phyloP scores from a whole-genome alignment of 257 asterid genomes.

The Buddleja alternifolia region DNA sequence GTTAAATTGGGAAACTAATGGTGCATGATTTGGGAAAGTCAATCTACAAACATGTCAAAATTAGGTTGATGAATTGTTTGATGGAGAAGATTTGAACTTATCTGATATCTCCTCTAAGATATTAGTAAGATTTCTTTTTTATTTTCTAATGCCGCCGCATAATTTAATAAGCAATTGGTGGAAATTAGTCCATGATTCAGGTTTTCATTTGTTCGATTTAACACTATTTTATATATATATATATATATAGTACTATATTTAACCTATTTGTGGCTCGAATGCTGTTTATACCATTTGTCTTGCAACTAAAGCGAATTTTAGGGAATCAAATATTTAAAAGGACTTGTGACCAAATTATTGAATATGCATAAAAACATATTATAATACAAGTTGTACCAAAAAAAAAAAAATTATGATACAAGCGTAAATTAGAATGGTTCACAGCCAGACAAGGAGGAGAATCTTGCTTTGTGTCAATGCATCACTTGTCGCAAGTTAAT shows the following conservation, averaged over 20 bases:
- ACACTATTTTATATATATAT: too few relatives aligned
- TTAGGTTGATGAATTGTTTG: conserved; percentile 16
- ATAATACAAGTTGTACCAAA: neutral
- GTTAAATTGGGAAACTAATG: neutral
- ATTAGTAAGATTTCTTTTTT: conserved; percentile 33
- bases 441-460: conserved; percentile 30
- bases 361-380: conserved; percentile 9
- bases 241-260: neutral
- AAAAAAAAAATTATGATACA: too few relatives aligned
- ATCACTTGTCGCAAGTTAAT: too few relatives aligned
- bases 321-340: conserved; percentile 33
- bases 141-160: conserved; percentile 28
- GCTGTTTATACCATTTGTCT: conserved; percentile 22
- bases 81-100: conserved; percentile 38
- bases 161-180: conserved; percentile 26
- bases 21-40: conserved; percentile 18
- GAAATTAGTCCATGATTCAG: conserved; percentile 17
- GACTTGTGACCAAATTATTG: conserved; percentile 25
- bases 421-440: conserved; percentile 30
- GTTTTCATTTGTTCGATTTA: conserved; percentile 5
- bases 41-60: conserved; percentile 16
- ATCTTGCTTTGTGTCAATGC: conserved; percentile 42
- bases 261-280: neutral
- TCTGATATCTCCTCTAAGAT: conserved; percentile 40
- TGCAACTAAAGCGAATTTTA: conserved; percentile 20